Evolutionary conservation across 1,139 yeast species (phyloP).

Genomic region (Geotrichum aggregatum): DNA sequence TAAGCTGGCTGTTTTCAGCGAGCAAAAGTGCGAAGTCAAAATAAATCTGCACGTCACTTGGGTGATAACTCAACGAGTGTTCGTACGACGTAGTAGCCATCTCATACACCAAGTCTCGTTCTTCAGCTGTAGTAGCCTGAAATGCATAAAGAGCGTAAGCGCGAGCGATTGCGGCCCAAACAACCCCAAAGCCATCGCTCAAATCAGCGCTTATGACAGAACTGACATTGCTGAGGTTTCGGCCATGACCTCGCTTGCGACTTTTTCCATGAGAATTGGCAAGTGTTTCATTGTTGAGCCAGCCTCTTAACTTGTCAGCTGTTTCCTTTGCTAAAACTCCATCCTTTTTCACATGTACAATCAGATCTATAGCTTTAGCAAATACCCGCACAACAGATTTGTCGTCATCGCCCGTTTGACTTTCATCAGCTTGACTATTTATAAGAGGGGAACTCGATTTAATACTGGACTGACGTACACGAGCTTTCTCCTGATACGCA

Average conservation of each 20-base stretch:
- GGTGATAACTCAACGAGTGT: conserved; percentile 26
- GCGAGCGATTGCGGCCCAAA: conserved; percentile 30
- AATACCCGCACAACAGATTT: conserved; percentile 31
- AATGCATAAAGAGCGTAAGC: conserved; percentile 29
- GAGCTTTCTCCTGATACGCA: conserved; percentile 40
- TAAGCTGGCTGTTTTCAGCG: conserved; percentile 30
- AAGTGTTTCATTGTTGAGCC: conserved; percentile 26
- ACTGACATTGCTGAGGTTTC: conserved; percentile 10
- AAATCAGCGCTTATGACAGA: conserved; percentile 15
- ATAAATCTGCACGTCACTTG: conserved; percentile 24
- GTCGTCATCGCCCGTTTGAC: conserved; percentile 30
- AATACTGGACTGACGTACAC: conserved; percentile 35
- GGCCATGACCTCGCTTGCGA: conserved; percentile 18
- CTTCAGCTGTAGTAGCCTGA: conserved; percentile 25
- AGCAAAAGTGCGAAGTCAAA: conserved; percentile 34
- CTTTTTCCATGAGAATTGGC: conserved; percentile 16
- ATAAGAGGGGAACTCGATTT: conserved; percentile 34
- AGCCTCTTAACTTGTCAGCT: conserved; percentile 30
- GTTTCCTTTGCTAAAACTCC: conserved; percentile 26
- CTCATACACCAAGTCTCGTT: conserved; percentile 24
- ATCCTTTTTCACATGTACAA: conserved; percentile 25
- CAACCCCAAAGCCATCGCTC: conserved; percentile 22
- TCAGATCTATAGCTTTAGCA: conserved; percentile 27
- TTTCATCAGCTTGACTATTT: not conserved
- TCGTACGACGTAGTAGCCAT: conserved; percentile 31